Evolutionary conservation across 306 rosid genomes (phyloP).

Genomic region (Castanea mollissima): DNA sequence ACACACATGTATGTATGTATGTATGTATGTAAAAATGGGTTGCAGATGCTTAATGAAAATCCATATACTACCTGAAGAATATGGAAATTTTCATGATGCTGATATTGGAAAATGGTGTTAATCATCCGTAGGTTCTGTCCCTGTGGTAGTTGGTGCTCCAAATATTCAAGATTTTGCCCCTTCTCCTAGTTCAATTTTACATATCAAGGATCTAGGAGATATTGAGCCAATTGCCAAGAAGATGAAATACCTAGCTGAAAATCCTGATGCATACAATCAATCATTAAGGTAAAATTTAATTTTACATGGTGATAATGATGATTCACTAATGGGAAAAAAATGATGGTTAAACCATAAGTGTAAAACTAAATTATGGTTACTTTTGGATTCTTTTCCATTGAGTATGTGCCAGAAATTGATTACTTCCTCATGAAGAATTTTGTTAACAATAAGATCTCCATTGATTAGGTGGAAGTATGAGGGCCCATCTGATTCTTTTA

Average conservation of each 20-base stretch:
- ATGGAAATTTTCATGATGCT: conserved; percentile 3
- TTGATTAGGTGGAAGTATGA: conserved; percentile 88
- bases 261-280: conserved; percentile 78
- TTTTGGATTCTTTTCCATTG: neutral
- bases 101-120: conserved; percentile 24
- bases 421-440: neutral
- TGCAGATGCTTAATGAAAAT: neutral
- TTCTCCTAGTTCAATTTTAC: conserved; percentile 64
- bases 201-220: conserved; percentile 66
- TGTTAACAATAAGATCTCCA: conserved; percentile 20
- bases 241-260: conserved; percentile 71
- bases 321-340: neutral
- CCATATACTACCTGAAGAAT: neutral
- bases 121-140: conserved; percentile 61
- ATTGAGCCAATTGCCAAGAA: conserved; percentile 64
- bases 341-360: neutral
- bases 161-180: conserved; percentile 91
- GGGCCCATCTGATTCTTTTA: conserved; percentile 95
- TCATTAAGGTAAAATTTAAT: conserved; percentile 58
- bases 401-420: neutral
- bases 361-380: neutral
- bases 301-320: neutral
- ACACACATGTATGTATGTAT: too few relatives aligned
- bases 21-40: neutral
- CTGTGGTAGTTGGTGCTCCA: conserved; percentile 94